phyloP scores from a whole-genome alignment of 495 filamentous ascomycete species.

The Aspergillus olivimuriae region DNA sequence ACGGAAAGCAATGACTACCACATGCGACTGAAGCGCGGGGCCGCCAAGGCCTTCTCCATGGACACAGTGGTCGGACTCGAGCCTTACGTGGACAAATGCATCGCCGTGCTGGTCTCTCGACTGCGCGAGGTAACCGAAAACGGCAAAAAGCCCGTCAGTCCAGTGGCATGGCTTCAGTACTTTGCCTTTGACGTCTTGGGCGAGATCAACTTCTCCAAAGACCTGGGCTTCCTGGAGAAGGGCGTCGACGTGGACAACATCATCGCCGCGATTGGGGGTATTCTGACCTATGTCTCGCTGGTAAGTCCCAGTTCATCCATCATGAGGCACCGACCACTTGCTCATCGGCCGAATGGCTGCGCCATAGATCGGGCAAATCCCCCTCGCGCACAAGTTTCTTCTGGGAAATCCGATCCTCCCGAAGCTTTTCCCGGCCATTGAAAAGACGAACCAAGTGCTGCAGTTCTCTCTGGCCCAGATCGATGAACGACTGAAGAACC shows the following conservation, averaged over 20 bases:
- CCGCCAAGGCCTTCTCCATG: slow-evolving; percentile 29
- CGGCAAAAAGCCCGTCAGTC: slow-evolving; percentile 20
- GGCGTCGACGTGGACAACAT: slow-evolving; percentile 34
- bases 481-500: slow-evolving; percentile 24
- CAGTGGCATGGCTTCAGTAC: slow-evolving; percentile 40
- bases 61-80: slow-evolving; percentile 27
- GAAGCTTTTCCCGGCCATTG: slow-evolving; percentile 30
- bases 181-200: slow-evolving; percentile 43
- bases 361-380: slow-evolving; percentile 20
- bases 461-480: slow-evolving; percentile 21
- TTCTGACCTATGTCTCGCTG: slow-evolving; percentile 16
- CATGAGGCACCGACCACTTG: background rate
- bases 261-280: slow-evolving; percentile 23
- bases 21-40: slow-evolving; percentile 20
- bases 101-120: slow-evolving; percentile 18
- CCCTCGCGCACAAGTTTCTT: slow-evolving; percentile 25
- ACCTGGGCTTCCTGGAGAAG: slow-evolving; percentile 34
- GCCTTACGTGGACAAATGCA: slow-evolving; percentile 27
- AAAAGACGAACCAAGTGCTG: slow-evolving; percentile 25
- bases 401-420: slow-evolving; percentile 30
- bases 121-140: slow-evolving; percentile 11
- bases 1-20: slow-evolving; percentile 22
- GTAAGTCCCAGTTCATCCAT: slow-evolving; percentile 7
- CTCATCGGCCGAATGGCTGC: background rate
- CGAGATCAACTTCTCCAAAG: slow-evolving; percentile 28